These are phyloP conservation scores for Leccinum arenicola DNA, from an alignment of 768 basidiomycete species.

Conservation along the genomic window DNA sequence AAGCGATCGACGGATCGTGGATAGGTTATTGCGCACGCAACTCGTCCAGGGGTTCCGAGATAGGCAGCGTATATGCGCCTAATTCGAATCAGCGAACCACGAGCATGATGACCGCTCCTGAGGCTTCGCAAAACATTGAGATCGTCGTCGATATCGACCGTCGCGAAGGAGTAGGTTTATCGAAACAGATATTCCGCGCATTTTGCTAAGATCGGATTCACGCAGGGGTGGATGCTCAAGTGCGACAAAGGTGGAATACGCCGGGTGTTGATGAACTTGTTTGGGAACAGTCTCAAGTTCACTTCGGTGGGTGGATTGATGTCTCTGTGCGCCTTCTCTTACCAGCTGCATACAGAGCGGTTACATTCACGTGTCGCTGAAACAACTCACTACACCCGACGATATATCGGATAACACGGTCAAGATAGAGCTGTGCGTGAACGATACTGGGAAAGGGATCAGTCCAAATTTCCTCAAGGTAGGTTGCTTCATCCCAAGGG, in stretches of 20 bases:
- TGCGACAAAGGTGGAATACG: conserved; percentile 93
- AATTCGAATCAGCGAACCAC: conserved; percentile 45
- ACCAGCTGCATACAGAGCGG: conserved; percentile 55
- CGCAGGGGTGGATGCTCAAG: conserved; percentile 79
- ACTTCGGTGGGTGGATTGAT: conserved; percentile 55
- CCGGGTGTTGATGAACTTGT: conserved; percentile 90
- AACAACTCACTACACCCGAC: conserved; percentile 60
- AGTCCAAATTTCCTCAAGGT: conserved; percentile 91
- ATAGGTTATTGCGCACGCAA: conserved; percentile 86
- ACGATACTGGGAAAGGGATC: conserved; percentile 94
- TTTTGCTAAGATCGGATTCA: conserved; percentile 8
- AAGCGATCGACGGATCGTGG: conserved; percentile 92
- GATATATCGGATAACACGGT: conserved; percentile 56
- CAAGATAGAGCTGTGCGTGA: conserved; percentile 79
- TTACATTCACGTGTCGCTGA: conserved; percentile 81
- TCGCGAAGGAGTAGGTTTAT: conserved; percentile 54
- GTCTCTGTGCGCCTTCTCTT: conserved; percentile 1
- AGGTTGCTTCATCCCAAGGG: conserved; percentile 5
- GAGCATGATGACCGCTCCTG: conserved; percentile 36
- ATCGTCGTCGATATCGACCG: conserved; percentile 85
- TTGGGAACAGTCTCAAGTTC: conserved; percentile 93
- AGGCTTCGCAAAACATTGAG: conserved; percentile 58
- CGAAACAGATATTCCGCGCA: background rate
- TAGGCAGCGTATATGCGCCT: conserved; percentile 91
- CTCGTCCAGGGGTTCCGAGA: conserved; percentile 66